These are phyloP conservation scores for Lactarius indigo DNA, from an alignment of 768 basidiomycete genomes.

Conservation along the genomic window DNA sequence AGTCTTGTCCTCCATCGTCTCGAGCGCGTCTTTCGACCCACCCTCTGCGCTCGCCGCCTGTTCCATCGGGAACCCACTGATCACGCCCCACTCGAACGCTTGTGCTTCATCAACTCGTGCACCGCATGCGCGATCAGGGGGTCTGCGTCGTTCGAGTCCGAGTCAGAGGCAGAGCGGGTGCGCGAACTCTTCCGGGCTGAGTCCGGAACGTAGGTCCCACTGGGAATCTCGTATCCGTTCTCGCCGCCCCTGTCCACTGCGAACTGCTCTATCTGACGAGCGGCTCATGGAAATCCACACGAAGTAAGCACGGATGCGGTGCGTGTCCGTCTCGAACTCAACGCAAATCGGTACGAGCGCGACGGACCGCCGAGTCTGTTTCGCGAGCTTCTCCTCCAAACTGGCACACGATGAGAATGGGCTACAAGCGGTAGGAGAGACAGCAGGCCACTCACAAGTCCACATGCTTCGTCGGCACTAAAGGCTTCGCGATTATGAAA, in stretches of 20 bases:
- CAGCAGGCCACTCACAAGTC: slow-evolving; percentile 56
- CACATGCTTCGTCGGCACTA: slow-evolving; percentile 58
- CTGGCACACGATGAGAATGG: slow-evolving; percentile 31
- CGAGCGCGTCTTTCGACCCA: slow-evolving; percentile 45
- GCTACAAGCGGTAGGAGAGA: no score
- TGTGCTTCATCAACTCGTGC: slow-evolving; percentile 92
- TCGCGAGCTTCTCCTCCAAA: slow-evolving; percentile 53
- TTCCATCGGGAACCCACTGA: slow-evolving; percentile 53
- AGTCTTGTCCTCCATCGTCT: slow-evolving; percentile 74
- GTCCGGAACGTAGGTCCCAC: no score
- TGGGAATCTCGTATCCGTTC: slow-evolving; percentile 48
- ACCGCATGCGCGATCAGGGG: slow-evolving; percentile 91
- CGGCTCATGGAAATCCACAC: slow-evolving; percentile 90
- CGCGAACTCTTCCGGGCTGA: slow-evolving; percentile 86
- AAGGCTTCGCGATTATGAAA: slow-evolving; percentile 34
- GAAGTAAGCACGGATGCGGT: slow-evolving; percentile 90
- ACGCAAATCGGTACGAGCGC: slow-evolving; percentile 88
- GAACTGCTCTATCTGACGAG: slow-evolving; percentile 72
- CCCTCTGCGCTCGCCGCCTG: slow-evolving; percentile 34
- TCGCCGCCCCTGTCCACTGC: slow-evolving; percentile 55
- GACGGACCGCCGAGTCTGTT: slow-evolving; percentile 53
- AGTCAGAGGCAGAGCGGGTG: slow-evolving; percentile 77
- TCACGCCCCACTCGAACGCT: slow-evolving; percentile 92
- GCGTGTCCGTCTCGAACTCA: slow-evolving; percentile 90
- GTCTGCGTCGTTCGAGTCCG: slow-evolving; percentile 82